Conservation (phyloP, 2,329 filamentous ascomycete species). For the Trichoderma aggressivum region DNA sequence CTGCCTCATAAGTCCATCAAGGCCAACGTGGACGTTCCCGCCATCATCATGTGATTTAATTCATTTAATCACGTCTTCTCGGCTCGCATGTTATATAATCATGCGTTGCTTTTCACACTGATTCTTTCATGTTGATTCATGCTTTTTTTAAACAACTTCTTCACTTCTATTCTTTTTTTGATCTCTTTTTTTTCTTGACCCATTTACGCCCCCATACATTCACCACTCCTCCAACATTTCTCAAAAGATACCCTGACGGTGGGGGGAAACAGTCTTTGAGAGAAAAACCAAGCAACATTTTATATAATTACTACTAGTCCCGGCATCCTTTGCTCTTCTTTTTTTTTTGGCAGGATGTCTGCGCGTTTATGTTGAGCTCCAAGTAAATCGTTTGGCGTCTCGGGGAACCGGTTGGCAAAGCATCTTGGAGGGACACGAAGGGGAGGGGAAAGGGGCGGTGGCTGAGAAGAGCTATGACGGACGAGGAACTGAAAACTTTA, state of each 20-base stretch:
- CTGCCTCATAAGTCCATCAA: slow-evolving; percentile 99
- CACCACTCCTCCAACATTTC: slow-evolving; percentile 17
- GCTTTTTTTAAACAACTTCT: background rate
- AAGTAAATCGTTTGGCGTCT: slow-evolving; percentile 20
- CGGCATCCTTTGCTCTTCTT: background rate
- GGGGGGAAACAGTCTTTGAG: slow-evolving; percentile 17
- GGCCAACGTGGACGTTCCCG: slow-evolving; percentile 82
- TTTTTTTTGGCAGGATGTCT: slow-evolving; percentile 1
- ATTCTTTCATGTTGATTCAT: background rate
- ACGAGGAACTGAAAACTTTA: slow-evolving; percentile 15
- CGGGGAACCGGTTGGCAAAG: slow-evolving; percentile 19
- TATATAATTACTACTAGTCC: slow-evolving; percentile 17
- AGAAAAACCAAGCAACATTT: slow-evolving; percentile 7
- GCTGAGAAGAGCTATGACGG: slow-evolving; percentile 11
- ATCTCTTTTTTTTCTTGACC: background rate
- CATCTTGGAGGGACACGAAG: slow-evolving; percentile 11
- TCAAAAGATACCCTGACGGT: slow-evolving; percentile 15
- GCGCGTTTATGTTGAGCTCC: slow-evolving; percentile 12
- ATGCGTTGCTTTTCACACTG: background rate
- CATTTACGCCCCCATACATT: slow-evolving; percentile 9
- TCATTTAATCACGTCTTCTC: background rate
- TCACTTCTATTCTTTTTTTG: background rate
- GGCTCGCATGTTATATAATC: background rate
- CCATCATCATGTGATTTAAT: slow-evolving; percentile 61
- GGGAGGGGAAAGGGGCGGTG: background rate